These are phyloP conservation scores for Trichomonascus vanleenenianus DNA, from an alignment of 805 yeast genomes.

Conservation along the genomic window DNA sequence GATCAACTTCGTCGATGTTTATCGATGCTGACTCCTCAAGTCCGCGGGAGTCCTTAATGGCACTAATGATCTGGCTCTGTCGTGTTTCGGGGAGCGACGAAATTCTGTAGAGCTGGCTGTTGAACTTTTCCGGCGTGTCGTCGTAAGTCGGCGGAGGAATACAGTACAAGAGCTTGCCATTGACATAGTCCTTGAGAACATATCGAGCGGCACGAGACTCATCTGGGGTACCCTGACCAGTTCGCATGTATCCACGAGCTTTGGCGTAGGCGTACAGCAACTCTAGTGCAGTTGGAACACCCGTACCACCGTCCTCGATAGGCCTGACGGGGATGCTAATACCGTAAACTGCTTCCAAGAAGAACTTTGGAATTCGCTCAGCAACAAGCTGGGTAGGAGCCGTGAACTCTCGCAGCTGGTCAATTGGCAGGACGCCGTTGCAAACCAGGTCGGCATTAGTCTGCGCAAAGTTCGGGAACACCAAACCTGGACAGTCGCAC, in stretches of 20 bases:
- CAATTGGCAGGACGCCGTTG: conserved; percentile 98
- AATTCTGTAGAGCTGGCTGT: conserved; percentile 64
- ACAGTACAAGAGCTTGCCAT: conserved; percentile 76
- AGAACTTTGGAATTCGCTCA: conserved; percentile 81
- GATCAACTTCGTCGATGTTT: conserved; percentile 44
- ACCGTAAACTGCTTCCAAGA: conserved; percentile 88
- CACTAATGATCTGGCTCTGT: conserved; percentile 53
- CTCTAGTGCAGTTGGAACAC: conserved; percentile 82
- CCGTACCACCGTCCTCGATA: conserved; percentile 80
- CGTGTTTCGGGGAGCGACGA: conserved; percentile 63
- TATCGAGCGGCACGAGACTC: conserved; percentile 91
- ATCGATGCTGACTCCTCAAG: conserved; percentile 28
- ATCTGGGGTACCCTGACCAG: conserved; percentile 96
- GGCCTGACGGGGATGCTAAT: conserved; percentile 74
- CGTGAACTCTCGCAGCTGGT: conserved; percentile 85
- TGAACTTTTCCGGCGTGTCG: conserved; percentile 44
- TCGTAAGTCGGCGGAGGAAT: conserved; percentile 69
- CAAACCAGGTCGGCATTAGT: conserved; percentile 95
- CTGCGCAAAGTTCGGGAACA: conserved; percentile 94
- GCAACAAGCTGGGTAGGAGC: conserved; percentile 84
- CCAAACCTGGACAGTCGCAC: conserved; percentile 99
- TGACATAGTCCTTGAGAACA: conserved; percentile 88
- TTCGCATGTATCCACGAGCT: conserved; percentile 89
- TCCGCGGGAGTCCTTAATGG: conserved; percentile 35
- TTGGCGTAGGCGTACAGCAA: conserved; percentile 85